Evolutionary conservation across 306 rosid genomes (phyloP), one percentile per base, ranked within the genome.

Genomic region (Pueraria montana): DNA sequence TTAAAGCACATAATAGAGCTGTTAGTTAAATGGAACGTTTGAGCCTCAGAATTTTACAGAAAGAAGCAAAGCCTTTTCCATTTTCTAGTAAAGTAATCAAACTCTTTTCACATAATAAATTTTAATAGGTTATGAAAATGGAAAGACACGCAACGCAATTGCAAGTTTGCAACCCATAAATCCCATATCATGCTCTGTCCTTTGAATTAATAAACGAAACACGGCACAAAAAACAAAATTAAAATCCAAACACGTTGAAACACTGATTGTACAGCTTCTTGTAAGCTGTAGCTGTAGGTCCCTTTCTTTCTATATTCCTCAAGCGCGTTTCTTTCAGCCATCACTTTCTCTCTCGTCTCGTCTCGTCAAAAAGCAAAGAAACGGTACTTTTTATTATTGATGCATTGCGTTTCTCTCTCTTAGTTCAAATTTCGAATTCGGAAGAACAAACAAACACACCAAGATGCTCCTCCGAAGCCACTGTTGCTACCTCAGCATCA

Each of bases 251-350:
- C 52, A 16, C 24, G 45, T 64, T 34, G 13, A 46, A 11, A 34
- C 27, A 20, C 27, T 16, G 16, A 8, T 46, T 38, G 16, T 59
- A 82, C 80, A 82, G 80, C 84, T 72, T 45, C 30, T 16, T 21
- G 27, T 61, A 80, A 63, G 80, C 74, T 81, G 84, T 72, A 63
- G 80, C 74, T 81, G 84, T 72, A 81, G 72, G 21, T 3, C 68
- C 71, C 2, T 69, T 69, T 32, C 26, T 61, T 61, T 26, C 14
- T 11, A 20, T 8, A 6, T 52, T 6, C 8, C 59, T 3, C 17
- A 24, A 67, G 78, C 91, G 88, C 89, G 88, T 84, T 77, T 84
- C 24, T 36, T 66, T 38, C 46, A 27, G 17, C 10, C 17, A 17
- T 18, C 20, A 3, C 13, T 56, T 70, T 66, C 40, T 53, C 40